Evolutionary conservation across 441 rosid species (phyloP), one percentile per base, ranked within the genome.

Genomic region (Dalechampia spathulata): DNA sequence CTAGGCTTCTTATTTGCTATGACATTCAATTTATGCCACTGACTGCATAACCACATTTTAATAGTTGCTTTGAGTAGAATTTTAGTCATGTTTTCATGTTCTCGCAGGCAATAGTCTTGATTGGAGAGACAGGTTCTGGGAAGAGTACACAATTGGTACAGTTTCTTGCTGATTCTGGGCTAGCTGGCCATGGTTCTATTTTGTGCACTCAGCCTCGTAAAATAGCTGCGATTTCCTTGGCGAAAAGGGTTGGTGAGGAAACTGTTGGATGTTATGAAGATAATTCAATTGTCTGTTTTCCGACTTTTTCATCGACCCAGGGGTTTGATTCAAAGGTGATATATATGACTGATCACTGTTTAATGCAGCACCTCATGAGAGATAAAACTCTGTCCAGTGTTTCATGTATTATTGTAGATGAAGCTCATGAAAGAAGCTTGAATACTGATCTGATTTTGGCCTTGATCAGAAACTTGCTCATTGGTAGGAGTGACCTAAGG

Each of bases 361-460:
- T 92, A 51, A 69, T 89, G 76, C 99, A 82, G 64, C 85, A 76
- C 58, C 85, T 80, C 66, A 76, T 88, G 75, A 72, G 68, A 45
- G 95, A 88, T 65, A 69, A 71, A 70, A 68, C 62, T 62, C 82
- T 92, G 73, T 72, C 86, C 61, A 84, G 85, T 55, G 68, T 92
- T 74, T 92, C 96, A 5, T 88, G 88, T 55, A 76, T 92, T 67
- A 72, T 92, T 58, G 48, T 92, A 48, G 98, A 92, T 37, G 98
- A 88, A 78, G 98, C 98, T 61, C 96, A 92, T 72, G 98, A 92
- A 73, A 84, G 96, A 74, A 92, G 92, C 76, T 72, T 92, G 79
- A 84, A 80, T 75, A 88, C 96, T 11, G 98, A 92, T 75, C 87
- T 90, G 62, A 82, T 92, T 40, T 70, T 92, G 79, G 90, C 93